Conservation (phyloP, 495 filamentous ascomycete genomes). For the Talaromyces trachyspermus region DNA sequence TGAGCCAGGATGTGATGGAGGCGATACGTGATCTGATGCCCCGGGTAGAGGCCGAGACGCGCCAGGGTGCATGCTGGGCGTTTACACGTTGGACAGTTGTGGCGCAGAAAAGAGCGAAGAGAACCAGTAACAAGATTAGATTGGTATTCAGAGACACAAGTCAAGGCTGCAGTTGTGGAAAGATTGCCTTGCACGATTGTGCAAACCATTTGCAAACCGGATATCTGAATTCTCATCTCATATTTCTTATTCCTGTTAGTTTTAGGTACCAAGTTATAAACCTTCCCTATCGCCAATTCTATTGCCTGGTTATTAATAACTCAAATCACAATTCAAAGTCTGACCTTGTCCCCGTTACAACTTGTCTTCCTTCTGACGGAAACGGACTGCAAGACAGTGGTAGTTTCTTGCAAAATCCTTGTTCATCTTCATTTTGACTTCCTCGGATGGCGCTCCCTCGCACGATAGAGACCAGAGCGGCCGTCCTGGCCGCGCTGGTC, state of each 20-base stretch:
- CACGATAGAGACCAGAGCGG: not conserved
- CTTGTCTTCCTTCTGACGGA: not conserved
- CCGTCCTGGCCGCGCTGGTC: not conserved
- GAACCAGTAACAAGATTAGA: not conserved
- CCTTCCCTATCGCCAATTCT: not conserved
- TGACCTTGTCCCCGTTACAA: not conserved
- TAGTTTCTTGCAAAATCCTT: too few species aligned
- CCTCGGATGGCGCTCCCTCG: not conserved
- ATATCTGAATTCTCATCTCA: not conserved
- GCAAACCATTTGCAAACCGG: not conserved
- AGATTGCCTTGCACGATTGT: not conserved
- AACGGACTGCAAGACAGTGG: too few species aligned
- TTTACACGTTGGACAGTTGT: constrained; percentile 3
- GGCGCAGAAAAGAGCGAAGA: not conserved
- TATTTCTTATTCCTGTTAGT: not conserved
- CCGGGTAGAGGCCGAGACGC: not conserved
- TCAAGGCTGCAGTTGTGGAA: not conserved
- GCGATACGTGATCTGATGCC: constrained; percentile 1
- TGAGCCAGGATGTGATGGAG: not conserved
- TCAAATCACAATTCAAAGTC: too few species aligned
- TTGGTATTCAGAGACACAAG: not conserved
- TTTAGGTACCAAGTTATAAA: not conserved
- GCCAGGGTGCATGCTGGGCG: constrained; percentile 3
- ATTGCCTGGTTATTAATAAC: not conserved
- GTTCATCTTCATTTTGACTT: not conserved